Base-by-base conservation (phyloP, 768 basidiomycete species). In the Pleurotus giganteus region DNA sequence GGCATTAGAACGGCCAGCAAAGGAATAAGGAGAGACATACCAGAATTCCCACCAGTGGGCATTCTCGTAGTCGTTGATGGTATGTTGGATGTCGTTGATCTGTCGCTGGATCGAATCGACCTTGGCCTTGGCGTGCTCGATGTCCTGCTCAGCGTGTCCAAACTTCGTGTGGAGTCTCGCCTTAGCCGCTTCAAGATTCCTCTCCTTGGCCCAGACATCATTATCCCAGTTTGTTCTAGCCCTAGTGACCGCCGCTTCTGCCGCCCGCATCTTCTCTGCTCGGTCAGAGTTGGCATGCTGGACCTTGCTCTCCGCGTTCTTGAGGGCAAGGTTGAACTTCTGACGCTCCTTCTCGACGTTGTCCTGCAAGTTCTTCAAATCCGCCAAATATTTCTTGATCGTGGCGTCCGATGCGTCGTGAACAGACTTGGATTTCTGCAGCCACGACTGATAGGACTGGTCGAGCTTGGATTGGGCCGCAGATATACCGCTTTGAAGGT, bases 121-220 rank as follows among this genome's bases (percentile, higher is more conserved):
- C 49, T 51, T n/a, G 4, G 17, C 49, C 49, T 17, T 39, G 29
- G n/a, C 36, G n/a, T 32, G 26, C 34, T 11, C 29, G 31, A 51
- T 17, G 26, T 44, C 49, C 15, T 37, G 36, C 49, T 51, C 29
- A n/a, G 49, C 49, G 36, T 51, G 29, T 6, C 49, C 49, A 19
- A 51, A 51, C 27, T 34, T 19, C 27, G 49, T 13, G 36, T 36
- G 5, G 19, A 51, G 29, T 13, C 36, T 34, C 29, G 19, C 5
- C 19, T 13, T 36, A 13, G 49, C 49, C 21, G 29, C 49, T 13
- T 51, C 29, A 11, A 51, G 13, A 13, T 32, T 21, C 21, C 26
- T 51, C 31, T 26, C 9, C 12, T 28, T 34, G 4, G 4, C 27
- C 5, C 15, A 19, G 26, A 51, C 26, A 28, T 17, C 29, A 19